phyloP scores from a whole-genome alignment of 768 basidiomycete species.

The Lentinula raphanica region DNA sequence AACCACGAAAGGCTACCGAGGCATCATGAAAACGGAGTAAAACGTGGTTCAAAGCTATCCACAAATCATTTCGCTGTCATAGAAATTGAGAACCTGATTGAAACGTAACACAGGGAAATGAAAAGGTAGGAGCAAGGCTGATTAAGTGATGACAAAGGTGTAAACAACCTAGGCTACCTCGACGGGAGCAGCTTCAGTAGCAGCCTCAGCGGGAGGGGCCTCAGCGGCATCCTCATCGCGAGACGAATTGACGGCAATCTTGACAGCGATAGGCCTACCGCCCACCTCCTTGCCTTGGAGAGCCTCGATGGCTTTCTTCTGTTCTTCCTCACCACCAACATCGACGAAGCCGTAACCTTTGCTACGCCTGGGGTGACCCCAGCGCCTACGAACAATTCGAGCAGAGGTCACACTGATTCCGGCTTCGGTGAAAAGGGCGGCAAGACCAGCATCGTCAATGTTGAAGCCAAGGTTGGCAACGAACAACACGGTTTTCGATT shows the following conservation, averaged over 20 bases:
- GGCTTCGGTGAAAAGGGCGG: conserved; percentile 79
- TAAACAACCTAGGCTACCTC: conserved; percentile 9
- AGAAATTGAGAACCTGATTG: conserved; percentile 33
- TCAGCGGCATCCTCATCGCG: conserved; percentile 51
- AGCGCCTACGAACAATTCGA: conserved; percentile 82
- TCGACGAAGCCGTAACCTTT: conserved; percentile 99
- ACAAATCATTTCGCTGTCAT: conserved; percentile 18
- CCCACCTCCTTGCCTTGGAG: conserved; percentile 85
- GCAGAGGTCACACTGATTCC: conserved; percentile 80
- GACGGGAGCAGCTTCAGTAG: conserved; percentile 17
- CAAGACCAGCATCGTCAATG: conserved; percentile 80
- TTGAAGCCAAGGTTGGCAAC: conserved; percentile 97
- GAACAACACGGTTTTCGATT: conserved; percentile 85
- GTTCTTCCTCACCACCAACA: conserved; percentile 82
- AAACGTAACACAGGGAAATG: conserved; percentile 19
- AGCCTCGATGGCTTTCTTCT: conserved; percentile 84
- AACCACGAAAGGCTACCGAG: conserved; percentile 6
- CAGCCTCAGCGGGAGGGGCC: conserved; percentile 22
- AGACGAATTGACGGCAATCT: conserved; percentile 87
- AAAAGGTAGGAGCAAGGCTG: conserved; percentile 14
- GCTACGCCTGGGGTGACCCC: conserved; percentile 80
- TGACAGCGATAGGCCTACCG: conserved; percentile 85
- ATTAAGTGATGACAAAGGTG: conserved; percentile 13
- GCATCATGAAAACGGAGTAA: not conserved
- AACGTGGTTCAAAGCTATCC: conserved; percentile 14